phyloP scores from a whole-genome alignment of 768 basidiomycete species.

The Thelephora ganbajun region DNA sequence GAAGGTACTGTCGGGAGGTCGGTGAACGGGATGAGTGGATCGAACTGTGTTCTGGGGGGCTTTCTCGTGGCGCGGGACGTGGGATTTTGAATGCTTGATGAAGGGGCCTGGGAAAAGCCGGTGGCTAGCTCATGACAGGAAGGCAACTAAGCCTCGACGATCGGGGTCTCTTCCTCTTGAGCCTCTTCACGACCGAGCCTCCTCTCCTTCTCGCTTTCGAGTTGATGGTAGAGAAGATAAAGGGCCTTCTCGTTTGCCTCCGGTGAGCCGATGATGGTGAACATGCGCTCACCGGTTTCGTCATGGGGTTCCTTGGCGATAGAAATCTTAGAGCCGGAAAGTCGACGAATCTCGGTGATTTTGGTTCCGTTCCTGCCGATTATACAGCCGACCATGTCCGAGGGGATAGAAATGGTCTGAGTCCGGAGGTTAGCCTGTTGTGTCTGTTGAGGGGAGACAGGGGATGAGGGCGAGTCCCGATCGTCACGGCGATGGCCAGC shows the following conservation, averaged over 20 bases:
- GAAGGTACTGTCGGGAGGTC: too few species aligned
- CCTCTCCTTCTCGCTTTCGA: conserved; percentile 93
- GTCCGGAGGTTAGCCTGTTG: conserved; percentile 74
- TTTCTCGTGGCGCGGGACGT: too few species aligned
- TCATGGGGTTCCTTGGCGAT: conserved; percentile 99
- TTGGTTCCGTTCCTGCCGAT: conserved; percentile 95
- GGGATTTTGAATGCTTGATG: too few species aligned
- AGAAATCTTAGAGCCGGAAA: conserved; percentile 94
- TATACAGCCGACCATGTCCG: conserved; percentile 97
- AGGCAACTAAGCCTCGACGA: neutral
- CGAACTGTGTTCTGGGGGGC: too few species aligned
- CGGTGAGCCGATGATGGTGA: conserved; percentile 93
- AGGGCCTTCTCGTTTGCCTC: conserved; percentile 97
- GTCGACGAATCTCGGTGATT: conserved; percentile 97
- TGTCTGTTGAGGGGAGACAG: conserved; percentile 36
- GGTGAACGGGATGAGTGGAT: too few species aligned
- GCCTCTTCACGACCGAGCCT: conserved; percentile 76
- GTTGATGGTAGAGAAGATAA: conserved; percentile 92
- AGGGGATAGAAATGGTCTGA: conserved; percentile 98
- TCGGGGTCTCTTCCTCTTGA: conserved; percentile 47
- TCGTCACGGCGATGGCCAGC: conserved; percentile 13
- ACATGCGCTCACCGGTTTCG: conserved; percentile 98
- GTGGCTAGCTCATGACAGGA: neutral
- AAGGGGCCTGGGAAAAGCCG: neutral
- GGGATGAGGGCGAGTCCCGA: conserved; percentile 36